A percentile compares a stretch with the other conserved stretches of the same genome.
phyloP scores from a whole-genome alignment of 257 asterid genomes.

The Paulownia fortunei region DNA sequence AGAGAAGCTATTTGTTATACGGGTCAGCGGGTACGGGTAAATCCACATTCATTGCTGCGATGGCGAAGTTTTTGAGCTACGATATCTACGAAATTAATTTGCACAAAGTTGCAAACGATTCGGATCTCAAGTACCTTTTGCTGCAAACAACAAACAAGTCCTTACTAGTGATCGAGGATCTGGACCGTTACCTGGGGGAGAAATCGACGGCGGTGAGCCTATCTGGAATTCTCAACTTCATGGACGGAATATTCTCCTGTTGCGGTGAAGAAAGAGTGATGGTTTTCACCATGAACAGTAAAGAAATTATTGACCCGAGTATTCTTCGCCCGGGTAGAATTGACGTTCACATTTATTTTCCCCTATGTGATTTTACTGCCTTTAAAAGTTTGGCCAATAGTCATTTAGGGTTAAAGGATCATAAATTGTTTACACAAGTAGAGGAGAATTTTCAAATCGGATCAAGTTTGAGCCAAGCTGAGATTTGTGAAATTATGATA shows the following conservation, averaged over 20 bases:
- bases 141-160: conserved; percentile 78
- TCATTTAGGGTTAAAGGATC: conserved; percentile 79
- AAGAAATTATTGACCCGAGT: conserved; percentile 64
- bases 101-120: conserved; percentile 63
- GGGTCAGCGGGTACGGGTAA: conserved; percentile 91
- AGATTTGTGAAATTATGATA: conserved; percentile 84
- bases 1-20: conserved; percentile 78
- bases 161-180: conserved; percentile 77
- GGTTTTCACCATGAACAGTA: conserved; percentile 76
- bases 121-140: conserved; percentile 70
- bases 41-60: conserved; percentile 77
- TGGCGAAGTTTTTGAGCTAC: conserved; percentile 73
- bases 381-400: conserved; percentile 72
- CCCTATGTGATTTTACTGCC: conserved; percentile 77
- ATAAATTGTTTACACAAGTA: conserved; percentile 76
- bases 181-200: conserved; percentile 63
- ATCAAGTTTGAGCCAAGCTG: conserved; percentile 81
- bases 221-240: conserved; percentile 78
- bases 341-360: conserved; percentile 82
- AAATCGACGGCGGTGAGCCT: conserved; percentile 61
- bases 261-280: conserved; percentile 87
- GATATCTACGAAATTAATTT: conserved; percentile 81
- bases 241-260: conserved; percentile 90
- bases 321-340: conserved; percentile 85
- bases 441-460: conserved; percentile 83